phyloP scores from a whole-genome alignment of 2,329 filamentous ascomycete species.

The Xylaria digitata region DNA sequence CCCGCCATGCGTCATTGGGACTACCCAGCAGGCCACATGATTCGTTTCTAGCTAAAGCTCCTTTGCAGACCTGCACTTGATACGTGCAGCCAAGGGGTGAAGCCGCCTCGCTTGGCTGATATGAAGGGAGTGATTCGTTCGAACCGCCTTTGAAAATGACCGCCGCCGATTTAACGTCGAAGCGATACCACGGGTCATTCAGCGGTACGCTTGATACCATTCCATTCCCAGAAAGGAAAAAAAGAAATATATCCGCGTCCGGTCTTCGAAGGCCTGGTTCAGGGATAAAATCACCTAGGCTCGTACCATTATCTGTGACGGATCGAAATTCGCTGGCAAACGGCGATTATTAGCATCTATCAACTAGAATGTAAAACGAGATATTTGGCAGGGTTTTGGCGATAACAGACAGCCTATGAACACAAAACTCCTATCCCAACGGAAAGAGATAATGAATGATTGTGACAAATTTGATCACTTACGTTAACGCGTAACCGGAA shows the following conservation, averaged over 20 bases:
- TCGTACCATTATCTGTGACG: background rate
- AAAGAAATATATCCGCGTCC: background rate
- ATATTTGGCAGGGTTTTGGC: too few species aligned
- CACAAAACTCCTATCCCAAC: too few species aligned
- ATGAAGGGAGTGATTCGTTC: background rate
- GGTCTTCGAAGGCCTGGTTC: background rate
- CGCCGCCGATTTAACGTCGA: too few species aligned
- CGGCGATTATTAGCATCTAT: too few species aligned
- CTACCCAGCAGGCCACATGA: constrained; percentile 5
- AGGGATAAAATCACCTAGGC: background rate
- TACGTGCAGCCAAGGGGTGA: constrained; percentile 25
- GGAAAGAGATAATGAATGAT: too few species aligned
- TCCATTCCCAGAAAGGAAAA: constrained; percentile 14
- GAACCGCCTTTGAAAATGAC: too few species aligned
- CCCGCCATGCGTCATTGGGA: background rate
- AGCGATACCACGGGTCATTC: constrained; percentile 16
- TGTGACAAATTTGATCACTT: too few species aligned
- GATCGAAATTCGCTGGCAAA: too few species aligned
- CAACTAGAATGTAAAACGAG: too few species aligned
- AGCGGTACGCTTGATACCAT: background rate
- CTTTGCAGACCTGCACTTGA: constrained; percentile 24
- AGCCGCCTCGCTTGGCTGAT: constrained; percentile 4
- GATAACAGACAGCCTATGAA: too few species aligned
- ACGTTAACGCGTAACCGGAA: too few species aligned
- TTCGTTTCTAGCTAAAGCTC: background rate